phyloP scores from a whole-genome alignment of 257 asterid species.

The Solanum paucissectum region DNA sequence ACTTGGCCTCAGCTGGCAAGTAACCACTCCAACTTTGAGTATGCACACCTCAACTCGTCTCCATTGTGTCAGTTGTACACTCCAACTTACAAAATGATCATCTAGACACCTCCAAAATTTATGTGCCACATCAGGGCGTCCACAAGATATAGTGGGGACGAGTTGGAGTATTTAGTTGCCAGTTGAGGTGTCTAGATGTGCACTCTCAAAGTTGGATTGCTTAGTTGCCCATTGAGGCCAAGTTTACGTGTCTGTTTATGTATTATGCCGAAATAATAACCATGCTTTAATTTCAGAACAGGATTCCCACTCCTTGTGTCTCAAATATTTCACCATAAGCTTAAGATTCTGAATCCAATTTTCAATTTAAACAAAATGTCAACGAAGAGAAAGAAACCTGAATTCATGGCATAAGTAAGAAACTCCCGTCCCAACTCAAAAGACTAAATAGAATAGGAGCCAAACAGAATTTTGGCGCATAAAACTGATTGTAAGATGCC shows the following conservation, averaged over 20 bases:
- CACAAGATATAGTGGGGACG: not conserved
- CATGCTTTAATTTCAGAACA: not conserved
- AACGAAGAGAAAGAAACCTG: not conserved
- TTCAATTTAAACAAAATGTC: not conserved
- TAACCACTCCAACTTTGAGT: not conserved
- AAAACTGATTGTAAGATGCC: not conserved
- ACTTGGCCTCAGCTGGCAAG: not conserved
- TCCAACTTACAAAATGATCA: not conserved
- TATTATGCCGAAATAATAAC: not conserved
- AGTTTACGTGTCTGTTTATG: not conserved
- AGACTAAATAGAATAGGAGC: not conserved
- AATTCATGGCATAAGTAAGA: not conserved
- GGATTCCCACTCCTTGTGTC: not conserved
- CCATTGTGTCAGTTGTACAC: not conserved
- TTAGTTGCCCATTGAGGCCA: not conserved
- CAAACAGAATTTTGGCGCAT: not conserved
- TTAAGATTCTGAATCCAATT: not conserved
- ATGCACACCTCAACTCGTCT: not conserved
- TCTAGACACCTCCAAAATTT: not conserved
- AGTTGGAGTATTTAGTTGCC: not conserved
- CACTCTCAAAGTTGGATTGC: not conserved
- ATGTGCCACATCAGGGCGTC: not conserved
- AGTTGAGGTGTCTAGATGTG: not conserved
- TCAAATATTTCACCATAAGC: not conserved
- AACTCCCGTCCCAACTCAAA: not conserved